Percentiles rank a stretch among this genome's conserved stretches.
These are phyloP conservation scores for Ganoderma meredithae DNA, from an alignment of 1,284 basidiomycete genomes.

Conservation along the genomic window DNA sequence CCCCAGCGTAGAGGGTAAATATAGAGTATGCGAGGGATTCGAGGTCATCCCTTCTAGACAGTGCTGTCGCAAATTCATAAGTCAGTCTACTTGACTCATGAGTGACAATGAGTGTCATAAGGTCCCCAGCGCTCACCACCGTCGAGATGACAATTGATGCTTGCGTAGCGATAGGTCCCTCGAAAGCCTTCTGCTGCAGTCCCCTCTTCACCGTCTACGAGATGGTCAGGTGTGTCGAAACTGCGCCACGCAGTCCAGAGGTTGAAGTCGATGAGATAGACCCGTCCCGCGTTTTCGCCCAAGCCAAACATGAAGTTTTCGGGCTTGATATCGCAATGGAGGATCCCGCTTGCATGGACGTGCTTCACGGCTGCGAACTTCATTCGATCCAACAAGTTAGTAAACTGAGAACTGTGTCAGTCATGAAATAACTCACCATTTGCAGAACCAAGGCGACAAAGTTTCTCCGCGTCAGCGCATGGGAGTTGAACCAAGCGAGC, in stretches of 20 bases:
- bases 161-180: neutral
- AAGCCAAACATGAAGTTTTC: neutral
- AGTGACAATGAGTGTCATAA: neutral
- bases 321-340: neutral
- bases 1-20: neutral
- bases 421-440: neutral
- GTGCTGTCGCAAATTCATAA: neutral
- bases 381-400: neutral
- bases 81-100: neutral
- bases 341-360: neutral
- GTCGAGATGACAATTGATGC: neutral
- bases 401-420: too few species aligned
- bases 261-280: slow-evolving; percentile 1
- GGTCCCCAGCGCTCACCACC: neutral
- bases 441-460: neutral
- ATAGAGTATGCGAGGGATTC: neutral
- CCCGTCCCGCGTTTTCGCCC: neutral
- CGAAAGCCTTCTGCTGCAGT: neutral
- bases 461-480: neutral
- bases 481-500: neutral
- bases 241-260: neutral
- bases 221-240: neutral
- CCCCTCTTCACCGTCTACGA: neutral
- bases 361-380: neutral
- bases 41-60: neutral